Percentiles rank a stretch among this genome's conserved stretches.
These are phyloP conservation scores for Dothistroma pini DNA, from an alignment of 2,329 filamentous ascomycete species.

Conservation along the genomic window DNA sequence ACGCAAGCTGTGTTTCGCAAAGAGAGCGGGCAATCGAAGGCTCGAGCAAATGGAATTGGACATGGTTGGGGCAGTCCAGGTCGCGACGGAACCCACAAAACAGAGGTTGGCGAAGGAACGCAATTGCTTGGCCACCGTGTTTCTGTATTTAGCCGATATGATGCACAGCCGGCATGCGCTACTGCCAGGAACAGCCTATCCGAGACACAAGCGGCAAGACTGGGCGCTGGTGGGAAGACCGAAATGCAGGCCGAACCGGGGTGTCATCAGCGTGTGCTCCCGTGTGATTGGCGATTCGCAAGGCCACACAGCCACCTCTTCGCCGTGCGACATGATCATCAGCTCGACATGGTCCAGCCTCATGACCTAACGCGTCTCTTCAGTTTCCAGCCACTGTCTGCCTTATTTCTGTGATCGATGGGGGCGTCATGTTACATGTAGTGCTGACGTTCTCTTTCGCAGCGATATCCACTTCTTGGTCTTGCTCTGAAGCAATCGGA, in stretches of 20 bases:
- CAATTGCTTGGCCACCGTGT: background rate
- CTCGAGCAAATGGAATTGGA: constrained; percentile 6
- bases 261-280: background rate
- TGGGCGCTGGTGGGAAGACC: background rate
- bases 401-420: too few species aligned
- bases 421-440: background rate
- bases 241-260: background rate
- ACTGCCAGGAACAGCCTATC: background rate
- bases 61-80: constrained; percentile 4
- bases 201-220: background rate
- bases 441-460: background rate
- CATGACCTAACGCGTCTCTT: background rate
- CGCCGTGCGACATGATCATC: background rate
- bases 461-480: background rate
- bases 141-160: constrained; percentile 2
- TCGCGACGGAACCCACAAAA: background rate
- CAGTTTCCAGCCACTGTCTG: too few species aligned
- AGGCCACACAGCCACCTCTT: background rate
- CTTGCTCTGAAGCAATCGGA: constrained; percentile 20
- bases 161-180: background rate
- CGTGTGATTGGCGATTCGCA: background rate
- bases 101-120: background rate
- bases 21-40: background rate
- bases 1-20: constrained; percentile 12
- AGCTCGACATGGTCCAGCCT: background rate